phyloP scores from a whole-genome alignment of 805 yeast species.

The Kodamaea sagamina region DNA sequence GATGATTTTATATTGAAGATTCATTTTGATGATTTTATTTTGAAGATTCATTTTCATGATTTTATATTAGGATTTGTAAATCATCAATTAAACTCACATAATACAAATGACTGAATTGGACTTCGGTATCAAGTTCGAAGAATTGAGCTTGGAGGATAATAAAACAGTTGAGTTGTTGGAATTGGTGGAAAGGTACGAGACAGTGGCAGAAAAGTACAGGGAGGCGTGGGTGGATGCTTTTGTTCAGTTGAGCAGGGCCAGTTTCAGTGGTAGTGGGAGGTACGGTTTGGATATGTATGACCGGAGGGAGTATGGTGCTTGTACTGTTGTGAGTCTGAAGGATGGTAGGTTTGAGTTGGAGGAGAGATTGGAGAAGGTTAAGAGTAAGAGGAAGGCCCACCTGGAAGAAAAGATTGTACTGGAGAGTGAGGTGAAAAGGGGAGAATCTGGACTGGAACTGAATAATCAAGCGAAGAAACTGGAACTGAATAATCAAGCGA shows the following conservation, averaged over 20 bases:
- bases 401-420: too few relatives aligned
- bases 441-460: too few relatives aligned
- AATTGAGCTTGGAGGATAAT: conserved; percentile 5
- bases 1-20: too few relatives aligned
- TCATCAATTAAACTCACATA: too few relatives aligned
- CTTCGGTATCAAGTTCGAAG: neutral
- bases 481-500: conserved; percentile 8
- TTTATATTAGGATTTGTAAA: too few relatives aligned
- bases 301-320: conserved; percentile 30
- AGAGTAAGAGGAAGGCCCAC: neutral
- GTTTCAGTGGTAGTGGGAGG: conserved; percentile 31
- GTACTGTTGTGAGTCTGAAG: conserved; percentile 22
- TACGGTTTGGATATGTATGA: conserved; percentile 49
- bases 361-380: conserved; percentile 8
- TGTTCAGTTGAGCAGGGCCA: conserved; percentile 48
- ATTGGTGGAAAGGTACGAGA: conserved; percentile 36
- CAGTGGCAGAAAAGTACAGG: conserved; percentile 21
- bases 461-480: conserved; percentile 5
- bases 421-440: conserved; percentile 7
- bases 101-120: neutral
- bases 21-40: too few relatives aligned
- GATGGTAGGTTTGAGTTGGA: neutral
- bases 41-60: too few relatives aligned
- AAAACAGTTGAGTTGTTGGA: conserved; percentile 25
- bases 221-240: conserved; percentile 35